Percentiles rank a stretch among this genome's conserved stretches.
phyloP scores from a whole-genome alignment of 495 filamentous ascomycete genomes.

The Saxophila tyrrhenica region DNA sequence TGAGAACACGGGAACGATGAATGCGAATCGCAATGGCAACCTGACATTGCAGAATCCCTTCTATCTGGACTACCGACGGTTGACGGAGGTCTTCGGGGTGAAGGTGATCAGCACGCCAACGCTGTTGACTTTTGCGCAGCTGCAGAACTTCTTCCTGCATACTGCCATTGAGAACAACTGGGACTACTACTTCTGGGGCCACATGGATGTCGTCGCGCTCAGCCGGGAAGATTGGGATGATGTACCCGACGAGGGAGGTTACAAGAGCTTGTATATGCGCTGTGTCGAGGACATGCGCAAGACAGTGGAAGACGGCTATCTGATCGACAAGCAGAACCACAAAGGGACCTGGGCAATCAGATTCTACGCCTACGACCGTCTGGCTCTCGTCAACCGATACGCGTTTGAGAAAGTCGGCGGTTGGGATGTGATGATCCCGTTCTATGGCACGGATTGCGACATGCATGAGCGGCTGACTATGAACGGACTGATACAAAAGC shows the following conservation, averaged over 20 bases:
- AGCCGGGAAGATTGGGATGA: constrained; percentile 36
- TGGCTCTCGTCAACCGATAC: constrained; percentile 45
- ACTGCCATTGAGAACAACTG: constrained; percentile 37
- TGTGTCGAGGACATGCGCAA: constrained; percentile 34
- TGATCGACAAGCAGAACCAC: constrained; percentile 2
- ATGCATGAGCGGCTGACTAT: constrained; percentile 43
- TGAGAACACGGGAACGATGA: constrained; percentile 53
- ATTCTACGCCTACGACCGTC: constrained; percentile 48
- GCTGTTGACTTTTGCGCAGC: constrained; percentile 48
- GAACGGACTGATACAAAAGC: constrained; percentile 38
- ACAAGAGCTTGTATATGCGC: constrained; percentile 42
- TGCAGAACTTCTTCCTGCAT: constrained; percentile 50
- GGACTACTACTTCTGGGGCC: constrained; percentile 49
- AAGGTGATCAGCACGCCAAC: constrained; percentile 47
- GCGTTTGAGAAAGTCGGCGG: constrained; percentile 44
- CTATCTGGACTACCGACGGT: constrained; percentile 45
- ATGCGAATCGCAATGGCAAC: constrained; percentile 40
- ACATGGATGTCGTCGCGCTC: constrained; percentile 47
- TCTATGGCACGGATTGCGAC: constrained; percentile 51
- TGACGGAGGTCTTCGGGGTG: constrained; percentile 41
- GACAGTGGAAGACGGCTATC: constrained; percentile 16
- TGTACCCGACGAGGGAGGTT: constrained; percentile 30
- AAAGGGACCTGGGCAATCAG: constrained; percentile 29
- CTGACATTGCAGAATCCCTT: constrained; percentile 51
- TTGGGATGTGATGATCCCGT: constrained; percentile 51